Percentiles rank a stretch among this genome's conserved stretches.
phyloP scores from a whole-genome alignment of 129 eudicot genomes.

The Erigeron canadensis region DNA sequence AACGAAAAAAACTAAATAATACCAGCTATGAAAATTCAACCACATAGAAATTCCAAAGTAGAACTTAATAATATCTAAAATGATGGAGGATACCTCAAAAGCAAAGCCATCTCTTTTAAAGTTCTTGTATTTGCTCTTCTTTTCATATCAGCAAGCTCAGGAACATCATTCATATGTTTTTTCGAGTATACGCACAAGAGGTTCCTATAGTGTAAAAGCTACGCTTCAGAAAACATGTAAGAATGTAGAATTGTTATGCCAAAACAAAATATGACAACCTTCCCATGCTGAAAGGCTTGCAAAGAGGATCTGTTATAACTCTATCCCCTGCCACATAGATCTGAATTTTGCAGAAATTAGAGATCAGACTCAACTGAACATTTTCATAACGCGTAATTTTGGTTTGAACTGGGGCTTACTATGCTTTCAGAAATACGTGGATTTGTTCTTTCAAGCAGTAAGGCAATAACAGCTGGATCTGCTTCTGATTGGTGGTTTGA shows the following conservation, averaged over 20 bases:
- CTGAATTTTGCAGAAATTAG: constrained; percentile 49
- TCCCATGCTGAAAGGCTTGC: constrained; percentile 99
- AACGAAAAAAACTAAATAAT: background rate
- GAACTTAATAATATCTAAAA: background rate
- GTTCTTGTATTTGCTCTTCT: constrained; percentile 86
- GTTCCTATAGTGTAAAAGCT: constrained; percentile 48
- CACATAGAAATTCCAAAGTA: background rate
- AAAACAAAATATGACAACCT: constrained; percentile 49
- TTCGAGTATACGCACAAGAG: constrained; percentile 90
- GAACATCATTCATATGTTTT: constrained; percentile 91
- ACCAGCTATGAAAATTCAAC: background rate
- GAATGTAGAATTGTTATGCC: constrained; percentile 1
- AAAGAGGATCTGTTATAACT: constrained; percentile 95
- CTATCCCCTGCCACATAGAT: constrained; percentile 93
- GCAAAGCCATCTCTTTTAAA: constrained; percentile 88
- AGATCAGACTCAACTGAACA: constrained; percentile 17
- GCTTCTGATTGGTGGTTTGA: constrained; percentile 99
- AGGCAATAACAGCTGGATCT: constrained; percentile 91
- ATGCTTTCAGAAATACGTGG: constrained; percentile 72
- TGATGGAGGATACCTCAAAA: constrained; percentile 58
- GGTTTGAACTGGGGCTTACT: constrained; percentile 40
- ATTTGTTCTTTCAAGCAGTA: constrained; percentile 72
- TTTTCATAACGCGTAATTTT: constrained; percentile 4
- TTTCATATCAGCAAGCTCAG: constrained; percentile 86
- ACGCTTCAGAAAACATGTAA: constrained; percentile 9